Evolutionary conservation across 331 rosid species (phyloP).

Genomic region (Rosa hybrid): DNA sequence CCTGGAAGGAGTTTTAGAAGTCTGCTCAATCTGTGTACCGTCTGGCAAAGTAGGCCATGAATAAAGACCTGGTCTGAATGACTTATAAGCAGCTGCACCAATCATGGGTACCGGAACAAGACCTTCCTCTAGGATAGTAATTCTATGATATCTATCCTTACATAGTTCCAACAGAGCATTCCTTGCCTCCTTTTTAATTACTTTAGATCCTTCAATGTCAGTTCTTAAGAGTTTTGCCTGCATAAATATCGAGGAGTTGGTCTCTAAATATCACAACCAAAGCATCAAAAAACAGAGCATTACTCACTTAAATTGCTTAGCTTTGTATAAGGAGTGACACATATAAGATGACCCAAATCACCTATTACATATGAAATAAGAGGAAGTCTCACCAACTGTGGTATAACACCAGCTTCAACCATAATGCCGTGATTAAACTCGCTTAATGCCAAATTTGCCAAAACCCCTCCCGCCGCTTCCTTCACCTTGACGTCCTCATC

Average conservation of each 20-base stretch:
- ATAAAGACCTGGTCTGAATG: constrained; percentile 60
- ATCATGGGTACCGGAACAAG: constrained; percentile 81
- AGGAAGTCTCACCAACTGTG: constrained; percentile 71
- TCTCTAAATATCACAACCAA: background rate
- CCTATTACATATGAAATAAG: constrained; percentile 14
- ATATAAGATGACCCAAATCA: background rate
- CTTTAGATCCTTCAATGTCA: constrained; percentile 50
- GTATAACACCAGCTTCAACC: constrained; percentile 85
- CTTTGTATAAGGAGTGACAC: background rate
- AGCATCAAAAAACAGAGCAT: background rate
- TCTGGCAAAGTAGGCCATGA: constrained; percentile 78
- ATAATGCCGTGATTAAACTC: constrained; percentile 56
- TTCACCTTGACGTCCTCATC: constrained; percentile 69
- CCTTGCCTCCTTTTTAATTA: constrained; percentile 75
- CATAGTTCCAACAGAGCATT: constrained; percentile 74
- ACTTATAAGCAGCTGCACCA: constrained; percentile 78
- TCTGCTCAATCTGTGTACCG: constrained; percentile 70
- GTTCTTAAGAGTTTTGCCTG: constrained; percentile 63
- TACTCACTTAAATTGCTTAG: constrained; percentile 3
- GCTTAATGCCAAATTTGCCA: constrained; percentile 73
- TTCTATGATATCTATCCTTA: constrained; percentile 67
- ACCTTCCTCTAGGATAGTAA: constrained; percentile 88
- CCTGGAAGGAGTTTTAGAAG: constrained; percentile 56
- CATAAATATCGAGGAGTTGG: constrained; percentile 27
- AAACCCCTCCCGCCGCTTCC: constrained; percentile 84